Percentiles rank a stretch among this genome's conserved stretches.
Evolutionary conservation across 441 rosid species (phyloP).

Genomic region (Mallotus repandus): DNA sequence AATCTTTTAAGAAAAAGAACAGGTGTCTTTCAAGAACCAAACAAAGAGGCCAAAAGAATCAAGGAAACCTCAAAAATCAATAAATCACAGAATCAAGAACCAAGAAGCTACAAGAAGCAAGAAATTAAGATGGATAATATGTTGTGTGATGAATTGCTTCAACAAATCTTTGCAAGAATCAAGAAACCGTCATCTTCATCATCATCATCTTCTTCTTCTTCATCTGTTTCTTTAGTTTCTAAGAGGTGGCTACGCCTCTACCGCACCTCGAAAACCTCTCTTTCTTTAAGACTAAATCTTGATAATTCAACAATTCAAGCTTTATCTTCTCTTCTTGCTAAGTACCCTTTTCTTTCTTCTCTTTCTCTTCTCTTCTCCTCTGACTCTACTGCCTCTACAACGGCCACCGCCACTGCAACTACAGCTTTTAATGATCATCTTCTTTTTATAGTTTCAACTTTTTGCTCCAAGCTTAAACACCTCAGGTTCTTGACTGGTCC

Average conservation of each 20-base stretch:
- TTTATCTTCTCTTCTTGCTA: slow-evolving; percentile 50
- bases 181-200: slow-evolving; percentile 36
- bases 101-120: background rate
- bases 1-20: slow-evolving; percentile 16
- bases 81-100: background rate
- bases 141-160: slow-evolving; percentile 73
- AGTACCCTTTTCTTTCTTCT: slow-evolving; percentile 59
- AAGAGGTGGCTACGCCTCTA: slow-evolving; percentile 87
- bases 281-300: slow-evolving; percentile 48
- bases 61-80: background rate
- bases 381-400: slow-evolving; percentile 20
- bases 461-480: slow-evolving; percentile 44
- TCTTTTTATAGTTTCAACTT: slow-evolving; percentile 47
- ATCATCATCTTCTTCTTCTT: slow-evolving; percentile 33
- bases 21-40: slow-evolving; percentile 11
- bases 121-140: slow-evolving; percentile 45
- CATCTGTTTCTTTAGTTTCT: slow-evolving; percentile 65
- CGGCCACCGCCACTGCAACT: background rate
- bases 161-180: slow-evolving; percentile 61
- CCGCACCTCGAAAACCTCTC: slow-evolving; percentile 60
- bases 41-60: background rate
- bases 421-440: slow-evolving; percentile 35
- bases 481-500: slow-evolving; percentile 62
- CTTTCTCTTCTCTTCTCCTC: slow-evolving; percentile 43
- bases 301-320: slow-evolving; percentile 34